Conservation (phyloP, 1,284 basidiomycete species). For the Mycena sp. region DNA sequence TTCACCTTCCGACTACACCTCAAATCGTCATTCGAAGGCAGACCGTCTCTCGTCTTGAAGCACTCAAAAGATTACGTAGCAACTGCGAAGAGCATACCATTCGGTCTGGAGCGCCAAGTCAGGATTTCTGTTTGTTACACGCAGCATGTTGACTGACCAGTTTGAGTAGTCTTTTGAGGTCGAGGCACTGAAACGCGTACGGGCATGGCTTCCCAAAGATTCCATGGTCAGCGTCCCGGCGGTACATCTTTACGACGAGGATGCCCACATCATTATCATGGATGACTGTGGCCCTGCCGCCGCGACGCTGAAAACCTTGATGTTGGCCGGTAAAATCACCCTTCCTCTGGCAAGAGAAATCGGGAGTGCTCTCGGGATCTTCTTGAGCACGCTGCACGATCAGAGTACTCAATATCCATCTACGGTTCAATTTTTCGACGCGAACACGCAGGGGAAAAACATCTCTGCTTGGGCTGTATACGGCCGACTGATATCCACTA, state of each 20-base stretch:
- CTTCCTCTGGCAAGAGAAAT: constrained; percentile 51
- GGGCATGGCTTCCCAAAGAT: constrained; percentile 41
- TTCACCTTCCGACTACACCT: constrained; percentile 56
- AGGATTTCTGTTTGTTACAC: constrained; percentile 42
- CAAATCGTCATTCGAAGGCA: constrained; percentile 41
- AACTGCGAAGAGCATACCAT: constrained; percentile 38
- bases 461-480: constrained; percentile 58
- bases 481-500: constrained; percentile 47
- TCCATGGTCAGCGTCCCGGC: constrained; percentile 56
- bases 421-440: constrained; percentile 11
- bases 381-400: constrained; percentile 57
- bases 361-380: constrained; percentile 59
- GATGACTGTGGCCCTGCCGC: constrained; percentile 60
- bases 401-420: constrained; percentile 45
- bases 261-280: constrained; percentile 63
- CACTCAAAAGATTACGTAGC: constrained; percentile 53
- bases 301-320: constrained; percentile 60
- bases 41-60: constrained; percentile 55
- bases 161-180: constrained; percentile 58
- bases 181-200: constrained; percentile 54
- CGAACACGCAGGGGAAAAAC: constrained; percentile 21
- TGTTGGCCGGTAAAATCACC: constrained; percentile 48
- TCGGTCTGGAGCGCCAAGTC: constrained; percentile 65
- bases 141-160: constrained; percentile 47
- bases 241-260: constrained; percentile 59